These are phyloP conservation scores for Cylindrotheca fusiformis DNA, from an alignment of 108 stramenopile species.

Conservation along the genomic window DNA sequence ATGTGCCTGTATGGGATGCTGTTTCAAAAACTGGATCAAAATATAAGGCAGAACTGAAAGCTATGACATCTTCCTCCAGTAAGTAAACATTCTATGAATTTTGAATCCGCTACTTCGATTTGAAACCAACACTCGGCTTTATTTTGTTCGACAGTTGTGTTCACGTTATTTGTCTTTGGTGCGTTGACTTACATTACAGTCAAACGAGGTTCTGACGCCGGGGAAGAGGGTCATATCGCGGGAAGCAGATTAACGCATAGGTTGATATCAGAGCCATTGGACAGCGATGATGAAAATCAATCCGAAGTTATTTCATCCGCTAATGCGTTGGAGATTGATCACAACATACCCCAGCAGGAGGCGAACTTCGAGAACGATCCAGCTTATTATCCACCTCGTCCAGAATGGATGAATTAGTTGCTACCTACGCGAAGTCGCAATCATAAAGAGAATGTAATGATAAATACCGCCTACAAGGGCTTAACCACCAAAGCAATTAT, in stretches of 20 bases:
- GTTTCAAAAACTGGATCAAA: slow-evolving; percentile 66
- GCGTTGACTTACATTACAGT: slow-evolving; percentile 68
- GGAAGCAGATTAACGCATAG: slow-evolving; percentile 17
- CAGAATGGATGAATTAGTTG: not conserved
- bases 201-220: slow-evolving; percentile 5
- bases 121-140: too few relatives aligned
- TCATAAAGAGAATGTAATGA: too few relatives aligned
- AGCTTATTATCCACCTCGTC: not conserved
- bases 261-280: slow-evolving; percentile 20
- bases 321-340: slow-evolving; percentile 25
- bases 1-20: slow-evolving; percentile 76
- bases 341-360: not conserved
- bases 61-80: slow-evolving; percentile 80
- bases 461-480: too few relatives aligned
- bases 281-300: slow-evolving; percentile 23
- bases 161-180: slow-evolving; percentile 78
- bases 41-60: slow-evolving; percentile 73
- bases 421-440: not conserved
- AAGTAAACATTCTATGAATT: too few relatives aligned
- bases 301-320: slow-evolving; percentile 7
- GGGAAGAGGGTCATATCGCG: not conserved
- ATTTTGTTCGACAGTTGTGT: slow-evolving; percentile 55
- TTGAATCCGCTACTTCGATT: too few relatives aligned
- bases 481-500: too few relatives aligned
- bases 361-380: not conserved